Evolutionary conservation across 2,329 filamentous ascomycete species (phyloP).

Genomic region (Scleromitrula shiraiana): DNA sequence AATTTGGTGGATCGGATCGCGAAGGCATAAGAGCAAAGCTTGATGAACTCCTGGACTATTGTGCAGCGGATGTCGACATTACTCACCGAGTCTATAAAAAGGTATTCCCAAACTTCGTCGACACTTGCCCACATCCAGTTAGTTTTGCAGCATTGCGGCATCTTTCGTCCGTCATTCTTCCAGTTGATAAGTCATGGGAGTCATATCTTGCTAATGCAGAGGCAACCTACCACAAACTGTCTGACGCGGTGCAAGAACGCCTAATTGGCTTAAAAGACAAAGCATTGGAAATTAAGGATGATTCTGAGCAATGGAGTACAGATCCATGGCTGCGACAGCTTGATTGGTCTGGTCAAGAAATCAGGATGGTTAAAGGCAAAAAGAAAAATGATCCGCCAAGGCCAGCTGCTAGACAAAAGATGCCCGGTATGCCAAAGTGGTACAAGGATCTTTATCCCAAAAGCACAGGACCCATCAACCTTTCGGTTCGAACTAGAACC

Average conservation of each 20-base stretch:
- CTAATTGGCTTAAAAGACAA: constrained; percentile 66
- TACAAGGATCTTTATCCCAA: constrained; percentile 84
- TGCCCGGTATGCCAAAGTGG: constrained; percentile 90
- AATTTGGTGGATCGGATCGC: constrained; percentile 76
- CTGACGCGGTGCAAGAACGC: constrained; percentile 69
- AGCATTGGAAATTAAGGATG: constrained; percentile 65
- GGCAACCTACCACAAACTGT: constrained; percentile 69
- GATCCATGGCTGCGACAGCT: constrained; percentile 92
- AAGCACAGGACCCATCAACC: constrained; percentile 57
- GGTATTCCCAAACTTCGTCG: constrained; percentile 82
- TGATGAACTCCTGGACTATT: constrained; percentile 84
- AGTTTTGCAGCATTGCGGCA: constrained; percentile 92
- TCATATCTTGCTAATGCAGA: constrained; percentile 78
- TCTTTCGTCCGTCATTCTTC: constrained; percentile 86
- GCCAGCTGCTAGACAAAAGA: constrained; percentile 78
- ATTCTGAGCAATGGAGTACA: constrained; percentile 59
- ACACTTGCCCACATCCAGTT: constrained; percentile 90
- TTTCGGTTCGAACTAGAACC: constrained; percentile 82
- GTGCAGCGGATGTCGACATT: constrained; percentile 85
- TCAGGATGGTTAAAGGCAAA: constrained; percentile 86
- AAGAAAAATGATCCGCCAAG: constrained; percentile 74
- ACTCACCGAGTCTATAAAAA: constrained; percentile 93
- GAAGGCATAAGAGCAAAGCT: constrained; percentile 61
- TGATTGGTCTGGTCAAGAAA: constrained; percentile 90
- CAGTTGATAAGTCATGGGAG: constrained; percentile 82